phyloP scores from a whole-genome alignment of 176 grass and related monocot genomes.

The Oryza officinalis region DNA sequence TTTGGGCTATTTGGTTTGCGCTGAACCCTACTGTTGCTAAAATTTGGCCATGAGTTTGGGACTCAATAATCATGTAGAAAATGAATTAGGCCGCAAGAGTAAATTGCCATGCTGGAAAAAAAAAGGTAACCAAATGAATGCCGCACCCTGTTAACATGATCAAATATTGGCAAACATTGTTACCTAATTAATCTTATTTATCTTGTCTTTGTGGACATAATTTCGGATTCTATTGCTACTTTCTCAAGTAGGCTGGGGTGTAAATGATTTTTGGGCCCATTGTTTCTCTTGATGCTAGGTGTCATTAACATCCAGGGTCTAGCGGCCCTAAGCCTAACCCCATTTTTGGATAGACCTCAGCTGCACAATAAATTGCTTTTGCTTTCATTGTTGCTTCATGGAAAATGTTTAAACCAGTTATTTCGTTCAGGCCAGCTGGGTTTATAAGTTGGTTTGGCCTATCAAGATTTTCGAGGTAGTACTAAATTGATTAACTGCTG shows the following conservation, averaged over 20 bases:
- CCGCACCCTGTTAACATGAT: not conserved
- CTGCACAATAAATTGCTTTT: not conserved
- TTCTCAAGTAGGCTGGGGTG: not conserved
- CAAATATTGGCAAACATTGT: not conserved
- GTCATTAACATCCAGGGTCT: not conserved
- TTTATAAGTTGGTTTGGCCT: no score
- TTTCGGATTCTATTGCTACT: not conserved
- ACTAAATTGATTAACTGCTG: no score
- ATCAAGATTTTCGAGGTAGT: no score
- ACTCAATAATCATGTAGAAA: not conserved
- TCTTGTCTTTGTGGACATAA: not conserved
- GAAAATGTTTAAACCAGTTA: no score
- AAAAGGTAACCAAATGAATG: not conserved
- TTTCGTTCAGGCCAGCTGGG: no score
- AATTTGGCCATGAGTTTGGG: not conserved
- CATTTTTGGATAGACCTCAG: not conserved
- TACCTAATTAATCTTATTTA: not conserved
- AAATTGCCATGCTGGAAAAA: not conserved
- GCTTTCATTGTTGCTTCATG: not conserved
- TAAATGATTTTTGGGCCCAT: not conserved
- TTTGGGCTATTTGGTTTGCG: constrained; percentile 20
- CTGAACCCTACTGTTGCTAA: not conserved
- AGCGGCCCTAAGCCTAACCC: not conserved
- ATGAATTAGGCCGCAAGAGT: not conserved
- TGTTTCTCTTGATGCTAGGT: not conserved